These are phyloP conservation scores for Coemansia sp. DNA, from an alignment of 192 early-diverging fungal species.

Conservation along the genomic window DNA sequence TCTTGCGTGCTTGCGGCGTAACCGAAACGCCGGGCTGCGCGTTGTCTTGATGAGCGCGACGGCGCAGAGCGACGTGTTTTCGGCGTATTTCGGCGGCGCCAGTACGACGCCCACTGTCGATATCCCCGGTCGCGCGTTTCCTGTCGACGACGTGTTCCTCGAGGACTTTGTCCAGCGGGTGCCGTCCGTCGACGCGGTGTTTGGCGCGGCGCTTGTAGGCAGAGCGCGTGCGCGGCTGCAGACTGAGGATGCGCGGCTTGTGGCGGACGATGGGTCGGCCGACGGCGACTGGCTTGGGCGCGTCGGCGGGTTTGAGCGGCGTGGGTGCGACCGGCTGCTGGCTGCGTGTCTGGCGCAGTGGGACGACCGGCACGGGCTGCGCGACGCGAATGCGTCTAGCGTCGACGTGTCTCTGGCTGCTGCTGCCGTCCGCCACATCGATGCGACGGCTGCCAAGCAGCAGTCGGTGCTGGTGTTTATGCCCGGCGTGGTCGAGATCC, in stretches of 20 bases:
- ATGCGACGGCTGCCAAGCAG: constrained; percentile 39
- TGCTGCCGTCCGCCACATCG: constrained; percentile 59
- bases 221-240: constrained; percentile 11
- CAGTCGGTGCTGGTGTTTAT: constrained; percentile 68
- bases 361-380: constrained; percentile 23
- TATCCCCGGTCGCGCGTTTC: constrained; percentile 76
- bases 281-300: constrained; percentile 18
- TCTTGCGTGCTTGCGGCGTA: constrained; percentile 57
- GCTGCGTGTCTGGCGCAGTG: constrained; percentile 19
- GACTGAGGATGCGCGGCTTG: not conserved
- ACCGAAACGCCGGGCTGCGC: constrained; percentile 51
- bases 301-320: not conserved
- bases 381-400: not conserved
- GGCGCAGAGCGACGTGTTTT: constrained; percentile 75
- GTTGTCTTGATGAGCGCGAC: constrained; percentile 93
- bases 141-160: constrained; percentile 62
- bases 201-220: constrained; percentile 10
- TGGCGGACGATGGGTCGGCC: not conserved
- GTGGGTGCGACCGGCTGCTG: not conserved
- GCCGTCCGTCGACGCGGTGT: not conserved
- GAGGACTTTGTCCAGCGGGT: constrained; percentile 28
- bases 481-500: constrained; percentile 74
- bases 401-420: constrained; percentile 64
- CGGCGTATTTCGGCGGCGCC: constrained; percentile 65
- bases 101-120: constrained; percentile 59